These are phyloP conservation scores for Leucocoprinus birnbaumii DNA, from an alignment of 768 basidiomycete genomes.

Conservation along the genomic window DNA sequence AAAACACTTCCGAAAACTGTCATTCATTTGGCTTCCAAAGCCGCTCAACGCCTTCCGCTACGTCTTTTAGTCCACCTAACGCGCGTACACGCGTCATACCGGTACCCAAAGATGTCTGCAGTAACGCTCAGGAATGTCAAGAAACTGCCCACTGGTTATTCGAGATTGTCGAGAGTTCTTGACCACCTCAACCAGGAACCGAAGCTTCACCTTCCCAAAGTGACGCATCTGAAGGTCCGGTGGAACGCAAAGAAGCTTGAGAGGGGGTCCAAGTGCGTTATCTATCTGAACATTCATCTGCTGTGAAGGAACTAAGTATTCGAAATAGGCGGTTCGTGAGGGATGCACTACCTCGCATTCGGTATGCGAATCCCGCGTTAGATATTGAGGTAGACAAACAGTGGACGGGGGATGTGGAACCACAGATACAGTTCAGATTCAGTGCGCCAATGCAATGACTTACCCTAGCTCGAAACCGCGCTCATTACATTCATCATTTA, in stretches of 20 bases:
- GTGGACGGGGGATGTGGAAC: constrained; percentile 51
- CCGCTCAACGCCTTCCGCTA: background rate
- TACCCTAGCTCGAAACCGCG: background rate
- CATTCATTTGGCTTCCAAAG: background rate
- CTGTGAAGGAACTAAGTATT: background rate
- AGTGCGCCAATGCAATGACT: constrained; percentile 41
- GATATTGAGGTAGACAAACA: constrained; percentile 56
- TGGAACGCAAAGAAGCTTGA: constrained; percentile 66
- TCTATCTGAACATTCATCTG: background rate
- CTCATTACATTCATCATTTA: background rate
- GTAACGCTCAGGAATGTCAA: constrained; percentile 2
- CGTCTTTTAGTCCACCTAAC: background rate
- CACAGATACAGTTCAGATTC: constrained; percentile 60
- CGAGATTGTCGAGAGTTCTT: constrained; percentile 49
- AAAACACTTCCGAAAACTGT: background rate
- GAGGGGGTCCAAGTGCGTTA: constrained; percentile 67
- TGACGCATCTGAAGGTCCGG: constrained; percentile 53
- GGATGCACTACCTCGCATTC: constrained; percentile 76
- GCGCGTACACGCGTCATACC: background rate
- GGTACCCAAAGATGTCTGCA: constrained; percentile 7
- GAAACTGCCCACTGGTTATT: constrained; percentile 17
- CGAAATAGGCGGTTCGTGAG: constrained; percentile 68
- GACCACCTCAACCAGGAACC: constrained; percentile 49
- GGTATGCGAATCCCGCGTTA: constrained; percentile 68
- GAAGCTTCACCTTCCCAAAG: constrained; percentile 41